Evolutionary conservation across 768 basidiomycete species (phyloP), one percentile per base, ranked within the genome.

Genomic region (Coprinellus aureogranulatus): DNA sequence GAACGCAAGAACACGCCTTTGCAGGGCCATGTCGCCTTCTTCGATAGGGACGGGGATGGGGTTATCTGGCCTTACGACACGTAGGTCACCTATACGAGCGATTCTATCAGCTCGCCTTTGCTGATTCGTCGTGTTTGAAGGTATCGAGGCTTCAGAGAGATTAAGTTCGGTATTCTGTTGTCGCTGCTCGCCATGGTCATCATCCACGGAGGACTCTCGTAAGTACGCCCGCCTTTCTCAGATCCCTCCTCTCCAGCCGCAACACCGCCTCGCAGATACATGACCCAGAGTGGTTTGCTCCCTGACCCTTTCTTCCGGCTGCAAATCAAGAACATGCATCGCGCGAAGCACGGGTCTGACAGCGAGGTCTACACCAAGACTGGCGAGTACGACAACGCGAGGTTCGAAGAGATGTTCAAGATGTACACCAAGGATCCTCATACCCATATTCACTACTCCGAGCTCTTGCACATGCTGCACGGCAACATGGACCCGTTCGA

Each of bases 51-150:
- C 64, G 59, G 62, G 25, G 79, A 79, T 61, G 79, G 77, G 4
- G 67, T 78, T 40, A 79, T 80, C 55, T 79, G 76, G 74, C 77
- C 78, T 5, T 59, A 39, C 12, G 77, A 80, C 61, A 80, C 78
- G 77, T 79, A 57, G 57, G 74, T 68, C 5, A 22, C 16, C 10
- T 23, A 4, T 41, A 18, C 48, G 28, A 28, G 42, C 16, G 6
- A 27, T 5, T 6, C 5, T 18, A 37, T 4, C 14, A 4, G 12
- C 42, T 25, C 12, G 0, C n/a, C 12, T 49, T 23, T 28, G 12
- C 20, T 59, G 18, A 26, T 34, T 28, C 11, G 23, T 16, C 28
- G 26, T 48, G 55, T 28, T 58, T 25, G 22, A 55, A 79, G 76
- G n/a, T 79, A 70, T 57, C 45, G 23, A 11, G 77, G 78, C 12